Conservation (phyloP, 371 early-diverging fungal species). For the Circinella minor region DNA sequence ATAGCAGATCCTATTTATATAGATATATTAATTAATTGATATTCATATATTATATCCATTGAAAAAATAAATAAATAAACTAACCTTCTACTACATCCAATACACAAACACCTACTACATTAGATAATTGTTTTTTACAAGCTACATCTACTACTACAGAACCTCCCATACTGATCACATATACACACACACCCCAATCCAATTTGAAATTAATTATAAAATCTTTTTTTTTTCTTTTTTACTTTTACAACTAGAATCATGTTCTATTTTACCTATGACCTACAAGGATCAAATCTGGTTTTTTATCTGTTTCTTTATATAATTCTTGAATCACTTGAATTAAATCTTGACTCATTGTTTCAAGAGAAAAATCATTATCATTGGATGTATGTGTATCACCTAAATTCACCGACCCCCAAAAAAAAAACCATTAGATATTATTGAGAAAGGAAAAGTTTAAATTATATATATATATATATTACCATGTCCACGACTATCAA, state of each 20-base stretch:
- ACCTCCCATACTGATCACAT: constrained; percentile 81
- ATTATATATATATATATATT: constrained; percentile 11
- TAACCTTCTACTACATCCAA: constrained; percentile 94
- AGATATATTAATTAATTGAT: background rate
- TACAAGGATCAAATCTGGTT: constrained; percentile 71
- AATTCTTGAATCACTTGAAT: constrained; percentile 48
- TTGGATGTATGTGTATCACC: constrained; percentile 55
- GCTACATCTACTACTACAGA: constrained; percentile 84
- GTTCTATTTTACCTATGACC: constrained; percentile 73
- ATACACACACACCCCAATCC: background rate
- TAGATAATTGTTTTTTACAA: constrained; percentile 49
- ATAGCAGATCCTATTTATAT: constrained; percentile 62
- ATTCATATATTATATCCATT: too few species aligned
- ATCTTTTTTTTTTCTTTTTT: background rate
- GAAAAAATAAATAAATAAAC: too few species aligned
- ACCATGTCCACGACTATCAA: constrained; percentile 90
- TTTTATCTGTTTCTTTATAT: constrained; percentile 21
- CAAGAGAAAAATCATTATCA: constrained; percentile 66
- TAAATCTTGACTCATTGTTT: constrained; percentile 62
- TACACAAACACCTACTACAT: constrained; percentile 75
- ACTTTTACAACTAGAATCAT: background rate
- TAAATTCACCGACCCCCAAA: constrained; percentile 20
- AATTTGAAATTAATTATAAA: background rate
- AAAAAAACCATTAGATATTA: background rate
- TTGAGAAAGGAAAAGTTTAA: background rate